Percentiles rank a stretch among this genome's conserved stretches.
phyloP scores from a whole-genome alignment of 2,329 filamentous ascomycete genomes.

The Sarocladiaceae sp. region DNA sequence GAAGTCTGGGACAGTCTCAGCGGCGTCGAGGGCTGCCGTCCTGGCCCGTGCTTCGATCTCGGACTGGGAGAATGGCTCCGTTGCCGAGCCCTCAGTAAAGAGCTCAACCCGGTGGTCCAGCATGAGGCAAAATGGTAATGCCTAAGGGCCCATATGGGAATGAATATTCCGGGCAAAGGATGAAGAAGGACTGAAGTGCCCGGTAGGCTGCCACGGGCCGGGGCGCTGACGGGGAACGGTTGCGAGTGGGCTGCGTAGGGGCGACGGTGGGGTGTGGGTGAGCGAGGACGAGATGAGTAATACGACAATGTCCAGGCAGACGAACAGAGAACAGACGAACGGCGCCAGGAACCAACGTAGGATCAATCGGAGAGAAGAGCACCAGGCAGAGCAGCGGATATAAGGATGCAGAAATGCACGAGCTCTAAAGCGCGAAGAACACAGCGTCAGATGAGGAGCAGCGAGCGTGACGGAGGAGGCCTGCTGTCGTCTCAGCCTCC shows the following conservation, averaged over 20 bases:
- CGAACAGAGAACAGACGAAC: neutral
- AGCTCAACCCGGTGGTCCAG: conserved; percentile 35
- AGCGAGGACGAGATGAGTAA: neutral
- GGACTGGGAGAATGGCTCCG: conserved; percentile 51
- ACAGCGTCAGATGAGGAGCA: conserved; percentile 11
- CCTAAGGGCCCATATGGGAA: conserved; percentile 21
- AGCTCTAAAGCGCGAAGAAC: neutral
- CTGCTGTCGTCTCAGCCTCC: conserved; percentile 11
- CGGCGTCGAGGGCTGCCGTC: conserved; percentile 13
- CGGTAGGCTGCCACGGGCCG: conserved; percentile 7
- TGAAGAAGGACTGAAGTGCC: conserved; percentile 2
- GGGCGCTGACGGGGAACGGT: conserved; percentile 1
- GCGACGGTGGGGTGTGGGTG: conserved; percentile 1
- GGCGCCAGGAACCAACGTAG: neutral
- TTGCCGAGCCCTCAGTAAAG: conserved; percentile 36
- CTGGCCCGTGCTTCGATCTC: conserved; percentile 47
- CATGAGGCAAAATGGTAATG: conserved; percentile 30
- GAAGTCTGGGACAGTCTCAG: conserved; percentile 26
- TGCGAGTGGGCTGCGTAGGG: no score
- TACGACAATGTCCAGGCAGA: conserved; percentile 4
- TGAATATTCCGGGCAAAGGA: neutral
- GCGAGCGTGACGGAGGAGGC: conserved; percentile 4
- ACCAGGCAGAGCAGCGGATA: neutral
- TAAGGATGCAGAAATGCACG: conserved; percentile 1
- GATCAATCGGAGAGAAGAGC: neutral